Percentiles rank a stretch among this genome's conserved stretches.
Evolutionary conservation across 139 green algal species (phyloP).

Genomic region (Chlorella sp.): DNA sequence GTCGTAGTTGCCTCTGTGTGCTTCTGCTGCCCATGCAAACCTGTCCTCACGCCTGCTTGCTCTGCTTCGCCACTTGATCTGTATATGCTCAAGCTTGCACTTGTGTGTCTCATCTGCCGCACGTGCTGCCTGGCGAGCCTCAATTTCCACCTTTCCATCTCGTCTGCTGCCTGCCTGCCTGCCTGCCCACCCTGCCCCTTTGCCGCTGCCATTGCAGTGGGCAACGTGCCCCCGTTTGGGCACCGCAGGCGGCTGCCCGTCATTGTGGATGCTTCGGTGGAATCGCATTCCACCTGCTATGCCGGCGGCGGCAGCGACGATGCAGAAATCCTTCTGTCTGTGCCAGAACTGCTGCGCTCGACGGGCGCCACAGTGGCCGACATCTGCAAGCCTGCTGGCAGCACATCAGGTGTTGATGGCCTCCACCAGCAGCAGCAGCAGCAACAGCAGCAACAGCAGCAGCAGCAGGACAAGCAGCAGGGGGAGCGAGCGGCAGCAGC

Average conservation of each 20-base stretch:
- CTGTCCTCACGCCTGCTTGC: neutral
- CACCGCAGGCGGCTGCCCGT: conserved; percentile 26
- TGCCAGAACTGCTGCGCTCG: conserved; percentile 13
- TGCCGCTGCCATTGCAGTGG: neutral
- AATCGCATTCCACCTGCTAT: neutral
- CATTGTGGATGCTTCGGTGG: conserved; percentile 17
- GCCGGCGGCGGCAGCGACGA: conserved; percentile 12
- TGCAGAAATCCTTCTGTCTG: neutral
- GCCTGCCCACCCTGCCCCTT: neutral
- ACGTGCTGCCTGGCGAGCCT: neutral
- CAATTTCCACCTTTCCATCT: neutral
- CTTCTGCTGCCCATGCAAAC: neutral
- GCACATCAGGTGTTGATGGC: too few relatives aligned
- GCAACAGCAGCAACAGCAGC: neutral
- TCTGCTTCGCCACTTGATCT: too few relatives aligned
- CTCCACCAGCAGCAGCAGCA: neutral
- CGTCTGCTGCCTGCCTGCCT: too few relatives aligned
- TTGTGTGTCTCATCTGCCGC: too few relatives aligned
- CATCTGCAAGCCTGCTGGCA: neutral
- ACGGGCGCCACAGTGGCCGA: conserved; percentile 8
- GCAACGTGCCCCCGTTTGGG: conserved; percentile 41
- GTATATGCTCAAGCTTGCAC: too few relatives aligned
- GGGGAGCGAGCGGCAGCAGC: neutral
- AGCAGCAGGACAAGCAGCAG: neutral
- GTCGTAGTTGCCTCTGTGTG: neutral